Base-by-base conservation (phyloP, 176 grass and related monocot genomes). In the Areca catechu region DNA sequence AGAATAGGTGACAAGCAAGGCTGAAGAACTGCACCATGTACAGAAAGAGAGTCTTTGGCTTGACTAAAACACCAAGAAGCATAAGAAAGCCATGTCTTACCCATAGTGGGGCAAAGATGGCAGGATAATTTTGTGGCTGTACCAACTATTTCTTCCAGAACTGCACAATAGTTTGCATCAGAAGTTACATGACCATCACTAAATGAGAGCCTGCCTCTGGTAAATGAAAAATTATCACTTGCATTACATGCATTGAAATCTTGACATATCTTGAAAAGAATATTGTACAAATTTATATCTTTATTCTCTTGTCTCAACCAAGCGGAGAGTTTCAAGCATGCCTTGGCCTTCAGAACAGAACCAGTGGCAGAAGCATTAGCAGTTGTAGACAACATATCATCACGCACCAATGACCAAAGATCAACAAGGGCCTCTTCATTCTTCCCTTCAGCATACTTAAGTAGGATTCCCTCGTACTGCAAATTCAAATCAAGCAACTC, bases 11-110 rank as follows among this genome's bases (percentile, higher is more conserved):
- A 88, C 48, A 81, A 74, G 71, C 68, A 82, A 54, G 70, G 23
- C 17, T 58, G 78, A 49, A 79, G 71, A 67, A 75, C 73, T 71
- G 61, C 63, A 67, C 65, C 79, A 60, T 65, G 57, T 49, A 63
- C 70, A 78, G 79, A 73, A 57, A 77, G 52, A 47, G 80, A 90
- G 48, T 60, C 66, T 64, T 73, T 86, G 49, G 80, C 86, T 80
- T 87, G 83, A 56, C 54, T 21, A 64, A 88, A 90, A 75, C 92
- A 96, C 92, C 92, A 96, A 62, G 86, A 82, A 69, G 86, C 92
- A 86, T 90, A 96, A 80, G 86, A 81, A 74, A 88, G 80, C 92
- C 92, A 96, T 15, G 83, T 71, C 69, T 96, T 96, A 48, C 83
- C 83, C 80, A 90, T 76, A 50, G 55, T 84, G 57, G 92, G 92